A percentile compares a stretch with the other conserved stretches of the same genome.
phyloP scores from a whole-genome alignment of 1,139 yeast species.

The Kazachstania sp. region DNA sequence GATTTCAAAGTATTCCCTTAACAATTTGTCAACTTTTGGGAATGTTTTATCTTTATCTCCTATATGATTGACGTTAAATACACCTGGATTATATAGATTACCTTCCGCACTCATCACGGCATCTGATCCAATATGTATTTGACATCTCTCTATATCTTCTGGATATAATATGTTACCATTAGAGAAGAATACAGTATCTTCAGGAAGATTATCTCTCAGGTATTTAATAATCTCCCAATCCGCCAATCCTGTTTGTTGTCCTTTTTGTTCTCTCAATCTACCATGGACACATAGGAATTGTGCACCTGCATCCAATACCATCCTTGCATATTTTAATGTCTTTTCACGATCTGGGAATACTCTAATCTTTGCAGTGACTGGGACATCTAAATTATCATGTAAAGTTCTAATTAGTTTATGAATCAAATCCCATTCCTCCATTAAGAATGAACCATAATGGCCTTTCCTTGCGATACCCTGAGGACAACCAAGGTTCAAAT shows the following conservation, averaged over 20 bases:
- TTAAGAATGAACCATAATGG: constrained; percentile 86
- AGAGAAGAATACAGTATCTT: constrained; percentile 80
- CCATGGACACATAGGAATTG: constrained; percentile 94
- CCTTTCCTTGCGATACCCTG: constrained; percentile 96
- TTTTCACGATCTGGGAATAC: constrained; percentile 81
- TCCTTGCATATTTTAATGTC: constrained; percentile 76
- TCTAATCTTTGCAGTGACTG: constrained; percentile 94
- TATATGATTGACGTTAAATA: constrained; percentile 39
- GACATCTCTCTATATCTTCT: constrained; percentile 65
- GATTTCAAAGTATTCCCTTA: constrained; percentile 83
- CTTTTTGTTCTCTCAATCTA: constrained; percentile 94
- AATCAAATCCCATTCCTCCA: constrained; percentile 94
- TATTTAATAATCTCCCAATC: constrained; percentile 78
- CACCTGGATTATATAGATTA: constrained; percentile 86
- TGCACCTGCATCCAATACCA: constrained; percentile 93
- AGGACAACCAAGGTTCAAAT: constrained; percentile 92
- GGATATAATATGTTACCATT: constrained; percentile 89
- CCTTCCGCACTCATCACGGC: constrained; percentile 99
- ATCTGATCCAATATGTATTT: constrained; percentile 58
- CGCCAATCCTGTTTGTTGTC: constrained; percentile 90
- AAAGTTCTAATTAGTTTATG: constrained; percentile 59
- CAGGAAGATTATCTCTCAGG: constrained; percentile 70
- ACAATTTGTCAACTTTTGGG: constrained; percentile 76
- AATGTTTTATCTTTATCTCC: constrained; percentile 54
- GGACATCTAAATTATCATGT: constrained; percentile 66